Evolutionary conservation across 352 stramenopile genomes (phyloP).

Genomic region (Phytophthora vignae): DNA sequence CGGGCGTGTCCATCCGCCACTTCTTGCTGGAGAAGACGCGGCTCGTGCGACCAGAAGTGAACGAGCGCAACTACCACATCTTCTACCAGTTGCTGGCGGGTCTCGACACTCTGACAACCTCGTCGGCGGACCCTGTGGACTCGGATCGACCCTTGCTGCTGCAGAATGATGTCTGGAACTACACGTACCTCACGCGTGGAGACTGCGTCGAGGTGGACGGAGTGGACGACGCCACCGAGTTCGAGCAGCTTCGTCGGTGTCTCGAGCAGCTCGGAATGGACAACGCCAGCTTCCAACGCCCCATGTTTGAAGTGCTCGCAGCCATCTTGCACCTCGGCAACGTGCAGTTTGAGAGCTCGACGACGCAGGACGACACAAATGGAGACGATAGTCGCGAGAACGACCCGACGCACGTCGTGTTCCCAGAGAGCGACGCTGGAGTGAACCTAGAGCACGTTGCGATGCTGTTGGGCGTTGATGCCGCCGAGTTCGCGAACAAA

Average conservation of each 20-base stretch:
- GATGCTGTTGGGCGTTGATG: slow-evolving; percentile 62
- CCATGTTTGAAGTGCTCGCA: slow-evolving; percentile 78
- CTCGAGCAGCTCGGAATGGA: slow-evolving; percentile 79
- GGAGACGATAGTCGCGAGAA: slow-evolving; percentile 27
- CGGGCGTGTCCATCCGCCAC: slow-evolving; percentile 77
- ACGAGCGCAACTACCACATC: slow-evolving; percentile 87
- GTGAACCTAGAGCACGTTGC: slow-evolving; percentile 70
- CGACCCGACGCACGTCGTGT: slow-evolving; percentile 51
- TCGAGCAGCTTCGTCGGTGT: slow-evolving; percentile 70
- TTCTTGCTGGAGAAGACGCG: slow-evolving; percentile 87
- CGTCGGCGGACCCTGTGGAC: slow-evolving; percentile 18
- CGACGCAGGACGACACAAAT: slow-evolving; percentile 22
- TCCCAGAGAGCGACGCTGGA: slow-evolving; percentile 59
- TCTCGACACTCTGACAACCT: slow-evolving; percentile 38
- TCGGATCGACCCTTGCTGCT: slow-evolving; percentile 42
- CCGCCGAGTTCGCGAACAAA: slow-evolving; percentile 73
- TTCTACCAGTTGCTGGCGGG: slow-evolving; percentile 83
- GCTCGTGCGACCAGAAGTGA: slow-evolving; percentile 68
- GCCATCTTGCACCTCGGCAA: slow-evolving; percentile 81
- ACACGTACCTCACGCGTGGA: slow-evolving; percentile 74
- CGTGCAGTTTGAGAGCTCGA: slow-evolving; percentile 56
- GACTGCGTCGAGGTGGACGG: slow-evolving; percentile 82
- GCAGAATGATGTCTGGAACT: slow-evolving; percentile 66
- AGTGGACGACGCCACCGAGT: slow-evolving; percentile 76
- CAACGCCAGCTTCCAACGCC: slow-evolving; percentile 61